Evolutionary conservation across 169 alveolate species (phyloP).

Genomic region (Miamiensis avidus): DNA sequence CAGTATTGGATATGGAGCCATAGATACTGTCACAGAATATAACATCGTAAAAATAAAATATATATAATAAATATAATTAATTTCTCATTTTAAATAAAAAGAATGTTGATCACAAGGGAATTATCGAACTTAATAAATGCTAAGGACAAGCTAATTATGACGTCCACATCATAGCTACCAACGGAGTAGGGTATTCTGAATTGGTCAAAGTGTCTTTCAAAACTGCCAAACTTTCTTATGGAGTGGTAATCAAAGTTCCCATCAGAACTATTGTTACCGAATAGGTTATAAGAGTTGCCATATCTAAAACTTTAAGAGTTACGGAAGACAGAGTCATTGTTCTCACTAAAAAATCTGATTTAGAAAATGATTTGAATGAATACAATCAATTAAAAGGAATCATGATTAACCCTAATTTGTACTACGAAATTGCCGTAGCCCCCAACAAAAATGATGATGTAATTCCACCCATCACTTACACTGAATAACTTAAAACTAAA

Average conservation of each 20-base stretch:
- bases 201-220: neutral
- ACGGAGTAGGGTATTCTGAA: slow-evolving; percentile 1
- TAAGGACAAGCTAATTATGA: slow-evolving; percentile 8
- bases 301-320: slow-evolving; percentile 10
- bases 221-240: slow-evolving; percentile 11
- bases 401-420: neutral
- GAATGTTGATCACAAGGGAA: neutral
- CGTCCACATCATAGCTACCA: neutral
- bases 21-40: neutral
- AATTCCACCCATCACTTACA: neutral
- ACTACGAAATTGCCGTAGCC: slow-evolving; percentile 3
- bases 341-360: neutral
- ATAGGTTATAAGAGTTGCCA: neutral
- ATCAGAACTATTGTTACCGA: neutral
- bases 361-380: neutral
- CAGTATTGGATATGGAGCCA: neutral
- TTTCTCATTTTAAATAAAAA: no score
- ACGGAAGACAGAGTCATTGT: slow-evolving; percentile 2
- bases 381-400: neutral
- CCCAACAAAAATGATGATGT: slow-evolving; percentile 5
- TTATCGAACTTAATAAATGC: neutral
- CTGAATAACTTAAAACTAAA: neutral
- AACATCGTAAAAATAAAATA: neutral
- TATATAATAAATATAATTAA: no score
- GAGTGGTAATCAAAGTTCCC: slow-evolving; percentile 1